These are phyloP conservation scores for Saprolegnia parasitica DNA, from an alignment of 352 stramenopile species.

Conservation along the genomic window DNA sequence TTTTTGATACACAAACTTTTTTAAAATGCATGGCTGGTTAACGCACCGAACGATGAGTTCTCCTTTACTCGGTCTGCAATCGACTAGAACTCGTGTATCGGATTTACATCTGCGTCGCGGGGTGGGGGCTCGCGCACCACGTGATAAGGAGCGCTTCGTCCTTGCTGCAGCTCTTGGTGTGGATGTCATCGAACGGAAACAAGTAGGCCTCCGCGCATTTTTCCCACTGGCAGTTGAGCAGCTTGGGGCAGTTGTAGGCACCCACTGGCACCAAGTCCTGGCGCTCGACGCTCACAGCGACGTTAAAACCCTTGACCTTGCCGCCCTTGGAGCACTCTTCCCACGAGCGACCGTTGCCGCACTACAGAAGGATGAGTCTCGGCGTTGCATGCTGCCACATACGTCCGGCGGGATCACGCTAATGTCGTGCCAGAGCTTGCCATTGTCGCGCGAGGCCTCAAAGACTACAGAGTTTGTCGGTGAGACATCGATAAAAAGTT, in stretches of 20 bases:
- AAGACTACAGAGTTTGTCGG: slow-evolving; percentile 28
- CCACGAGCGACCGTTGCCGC: slow-evolving; percentile 1
- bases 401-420: slow-evolving; percentile 35
- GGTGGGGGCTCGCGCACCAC: slow-evolving; percentile 6
- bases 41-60: neutral
- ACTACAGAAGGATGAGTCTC: neutral
- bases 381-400: neutral
- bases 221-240: slow-evolving; percentile 25
- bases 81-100: neutral
- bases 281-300: neutral
- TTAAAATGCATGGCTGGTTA: no score
- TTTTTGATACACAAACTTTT: no score
- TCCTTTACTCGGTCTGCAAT: neutral
- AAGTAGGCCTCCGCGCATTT: slow-evolving; percentile 22
- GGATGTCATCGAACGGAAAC: slow-evolving; percentile 16
- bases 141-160: slow-evolving; percentile 25
- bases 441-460: slow-evolving; percentile 30
- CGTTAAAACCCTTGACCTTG: slow-evolving; percentile 27
- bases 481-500: neutral
- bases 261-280: slow-evolving; percentile 5
- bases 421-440: slow-evolving; percentile 37
- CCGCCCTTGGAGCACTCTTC: slow-evolving; percentile 27
- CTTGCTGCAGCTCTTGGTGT: slow-evolving; percentile 21
- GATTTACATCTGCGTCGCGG: slow-evolving; percentile 4
- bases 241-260: slow-evolving; percentile 11